Evolutionary conservation across 495 filamentous ascomycete species (phyloP), one percentile per base, ranked within the genome.

Genomic region (Copromyces sp.): DNA sequence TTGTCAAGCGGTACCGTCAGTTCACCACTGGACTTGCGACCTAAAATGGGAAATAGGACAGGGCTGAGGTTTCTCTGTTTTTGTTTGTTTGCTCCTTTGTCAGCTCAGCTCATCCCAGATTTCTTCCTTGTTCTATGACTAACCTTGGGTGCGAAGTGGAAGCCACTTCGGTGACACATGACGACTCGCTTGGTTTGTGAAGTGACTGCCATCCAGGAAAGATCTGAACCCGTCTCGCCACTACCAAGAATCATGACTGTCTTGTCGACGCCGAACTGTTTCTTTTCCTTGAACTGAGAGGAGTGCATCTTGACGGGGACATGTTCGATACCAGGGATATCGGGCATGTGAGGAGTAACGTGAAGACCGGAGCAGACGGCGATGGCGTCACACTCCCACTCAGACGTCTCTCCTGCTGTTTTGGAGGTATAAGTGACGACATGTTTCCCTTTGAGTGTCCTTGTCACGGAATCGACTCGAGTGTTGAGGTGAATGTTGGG

Each of bases 341-440:
- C 14, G 2, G 84, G 83, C 3, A 83, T 78, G 59, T 83, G 81
- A 9, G 83, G 82, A 9, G 73, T 71, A 14, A 82, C 80, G 53
- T 84, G 83, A 1, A 85, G 76, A 3, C 83, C 84, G 4, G 81
- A 82, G 71, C 83, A 86, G 35, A 85, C 77, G 17, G 84, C 84
- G 14, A 84, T 41, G 11, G 82, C 81, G 69, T 84, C 82, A 39
- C 80, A 83, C 41, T 81, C 75, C 71, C 78, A 82, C 9, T 71
- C 71, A 1, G 74, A 42, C 32, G 72, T 42, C 47, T 77, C 71
- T 4, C 75, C 73, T 0, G 71, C 69, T 2, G 40, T 69, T 1
- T 61, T 41, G 11, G 40, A 5, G 12, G 69, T 35, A 61, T 76
- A 82, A 9, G 68, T 72, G 53, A 84, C 69, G 11, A 80, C 68